Evolutionary conservation across 2,329 filamentous ascomycete species (phyloP).

Genomic region (Botrytis fragariae): DNA sequence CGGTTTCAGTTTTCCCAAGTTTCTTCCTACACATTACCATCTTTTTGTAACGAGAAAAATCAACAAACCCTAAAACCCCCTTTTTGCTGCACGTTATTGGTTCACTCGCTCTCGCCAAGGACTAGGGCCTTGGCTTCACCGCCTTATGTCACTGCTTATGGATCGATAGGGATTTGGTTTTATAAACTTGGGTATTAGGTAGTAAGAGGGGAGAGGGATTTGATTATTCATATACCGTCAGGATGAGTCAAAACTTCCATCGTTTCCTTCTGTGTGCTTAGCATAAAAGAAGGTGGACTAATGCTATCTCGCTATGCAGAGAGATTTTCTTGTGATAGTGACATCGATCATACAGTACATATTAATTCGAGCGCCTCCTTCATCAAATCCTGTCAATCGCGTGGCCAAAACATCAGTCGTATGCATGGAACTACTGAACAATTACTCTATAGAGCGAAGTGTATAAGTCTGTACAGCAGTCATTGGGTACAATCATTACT

Average conservation of each 20-base stretch:
- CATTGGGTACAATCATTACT: neutral
- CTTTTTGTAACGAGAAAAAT: neutral
- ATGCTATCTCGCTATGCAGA: neutral
- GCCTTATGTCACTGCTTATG: neutral
- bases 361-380: neutral
- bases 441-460: neutral
- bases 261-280: neutral
- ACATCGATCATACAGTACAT: neutral
- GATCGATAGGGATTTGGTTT: neutral
- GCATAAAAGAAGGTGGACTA: neutral
- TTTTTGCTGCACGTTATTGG: neutral
- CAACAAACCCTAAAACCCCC: conserved; percentile 7
- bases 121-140: conserved; percentile 2
- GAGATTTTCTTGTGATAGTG: neutral
- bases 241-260: neutral
- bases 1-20: neutral
- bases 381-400: conserved; percentile 8
- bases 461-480: neutral
- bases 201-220: neutral
- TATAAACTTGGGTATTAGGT: neutral
- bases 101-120: neutral
- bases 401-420: conserved; percentile 1
- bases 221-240: neutral
- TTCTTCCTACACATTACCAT: neutral
- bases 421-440: neutral